Evolutionary conservation across 1,139 yeast species (phyloP).

Genomic region (Kluyveromyces sp.): DNA sequence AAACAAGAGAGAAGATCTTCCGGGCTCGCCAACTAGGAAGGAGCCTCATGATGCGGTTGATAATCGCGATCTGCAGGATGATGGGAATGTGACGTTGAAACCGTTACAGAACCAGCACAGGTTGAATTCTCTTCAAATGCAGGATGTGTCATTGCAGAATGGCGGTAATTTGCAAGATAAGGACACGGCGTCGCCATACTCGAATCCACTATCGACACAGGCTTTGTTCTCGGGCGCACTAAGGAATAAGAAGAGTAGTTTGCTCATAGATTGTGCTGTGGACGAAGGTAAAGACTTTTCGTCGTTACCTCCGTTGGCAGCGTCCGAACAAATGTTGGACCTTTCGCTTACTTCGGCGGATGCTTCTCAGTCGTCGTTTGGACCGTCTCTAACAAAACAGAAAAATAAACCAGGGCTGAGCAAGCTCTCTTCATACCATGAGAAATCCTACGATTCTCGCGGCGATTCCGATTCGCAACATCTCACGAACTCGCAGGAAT

Average conservation of each 20-base stretch:
- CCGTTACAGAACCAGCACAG: not conserved
- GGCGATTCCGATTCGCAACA: not conserved
- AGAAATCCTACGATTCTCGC: not conserved
- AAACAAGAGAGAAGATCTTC: not conserved
- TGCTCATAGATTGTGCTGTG: constrained; percentile 18
- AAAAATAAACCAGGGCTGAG: not conserved
- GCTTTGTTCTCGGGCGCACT: constrained; percentile 14
- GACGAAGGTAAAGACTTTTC: constrained; percentile 3
- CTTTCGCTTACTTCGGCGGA: not conserved
- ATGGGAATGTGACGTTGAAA: not conserved
- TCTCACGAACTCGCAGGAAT: not conserved
- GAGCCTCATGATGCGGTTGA: not conserved
- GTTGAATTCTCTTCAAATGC: constrained; percentile 2
- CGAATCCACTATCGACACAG: constrained; percentile 26
- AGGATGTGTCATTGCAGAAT: not conserved
- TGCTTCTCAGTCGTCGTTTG: constrained; percentile 2
- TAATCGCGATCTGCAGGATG: not conserved
- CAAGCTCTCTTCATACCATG: not conserved
- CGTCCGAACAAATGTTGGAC: constrained; percentile 4
- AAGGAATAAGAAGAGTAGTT: constrained; percentile 24
- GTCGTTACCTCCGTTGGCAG: constrained; percentile 5
- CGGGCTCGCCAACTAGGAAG: not conserved
- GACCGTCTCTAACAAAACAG: not conserved
- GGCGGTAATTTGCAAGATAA: not conserved
- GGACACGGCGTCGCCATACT: constrained; percentile 2